Conservation (phyloP, 495 filamentous ascomycete species). For the Copromyces sp. region DNA sequence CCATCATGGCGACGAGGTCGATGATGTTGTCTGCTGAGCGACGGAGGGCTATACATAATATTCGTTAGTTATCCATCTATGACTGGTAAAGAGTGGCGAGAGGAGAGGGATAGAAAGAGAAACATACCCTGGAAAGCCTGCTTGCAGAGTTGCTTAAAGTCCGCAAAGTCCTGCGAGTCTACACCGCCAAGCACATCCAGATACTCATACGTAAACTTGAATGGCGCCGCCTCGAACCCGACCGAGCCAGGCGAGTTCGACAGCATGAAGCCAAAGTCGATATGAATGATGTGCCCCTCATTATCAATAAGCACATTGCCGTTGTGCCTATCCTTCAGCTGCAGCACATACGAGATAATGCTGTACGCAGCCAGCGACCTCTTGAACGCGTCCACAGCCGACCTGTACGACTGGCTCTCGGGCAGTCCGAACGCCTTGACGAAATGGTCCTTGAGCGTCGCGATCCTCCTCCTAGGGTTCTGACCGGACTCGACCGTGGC, state of each 20-base stretch:
- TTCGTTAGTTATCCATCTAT: not conserved
- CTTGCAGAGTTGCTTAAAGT: slow-evolving; percentile 61
- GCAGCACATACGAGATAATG: slow-evolving; percentile 64
- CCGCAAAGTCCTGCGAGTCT: slow-evolving; percentile 49
- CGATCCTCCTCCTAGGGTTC: slow-evolving; percentile 57
- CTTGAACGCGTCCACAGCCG: slow-evolving; percentile 59
- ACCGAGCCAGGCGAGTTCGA: slow-evolving; percentile 67
- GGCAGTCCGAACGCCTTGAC: slow-evolving; percentile 59
- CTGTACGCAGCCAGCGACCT: slow-evolving; percentile 64
- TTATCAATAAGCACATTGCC: slow-evolving; percentile 72
- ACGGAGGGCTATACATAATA: slow-evolving; percentile 41
- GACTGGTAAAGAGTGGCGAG: not conserved
- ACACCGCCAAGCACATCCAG: slow-evolving; percentile 63
- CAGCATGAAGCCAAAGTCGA: slow-evolving; percentile 77
- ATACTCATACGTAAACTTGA: slow-evolving; percentile 71
- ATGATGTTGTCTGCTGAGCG: slow-evolving; percentile 62
- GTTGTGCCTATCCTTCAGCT: slow-evolving; percentile 74
- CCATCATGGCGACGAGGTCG: slow-evolving; percentile 67
- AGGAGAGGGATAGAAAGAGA: not conserved
- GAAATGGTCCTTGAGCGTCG: slow-evolving; percentile 67
- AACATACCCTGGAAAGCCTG: slow-evolving; percentile 58
- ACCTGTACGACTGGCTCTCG: slow-evolving; percentile 49
- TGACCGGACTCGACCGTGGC: slow-evolving; percentile 52
- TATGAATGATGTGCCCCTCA: slow-evolving; percentile 70
- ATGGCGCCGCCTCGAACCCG: slow-evolving; percentile 69